phyloP scores from a whole-genome alignment of 208 protist species.

The Trypanosoma scelopori region DNA sequence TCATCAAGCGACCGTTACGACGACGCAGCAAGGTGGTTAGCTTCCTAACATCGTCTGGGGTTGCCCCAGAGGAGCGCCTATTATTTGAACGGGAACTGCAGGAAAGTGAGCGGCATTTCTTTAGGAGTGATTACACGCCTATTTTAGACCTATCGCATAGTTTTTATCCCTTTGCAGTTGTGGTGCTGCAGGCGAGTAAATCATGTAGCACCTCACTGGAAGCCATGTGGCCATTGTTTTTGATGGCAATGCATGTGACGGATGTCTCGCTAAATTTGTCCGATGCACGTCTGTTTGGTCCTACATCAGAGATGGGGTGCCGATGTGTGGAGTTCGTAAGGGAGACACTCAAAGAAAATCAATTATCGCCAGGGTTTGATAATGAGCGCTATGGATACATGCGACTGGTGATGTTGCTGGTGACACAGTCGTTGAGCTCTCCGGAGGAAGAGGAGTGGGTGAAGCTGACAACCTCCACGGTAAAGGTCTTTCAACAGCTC shows the following conservation, averaged over 20 bases:
- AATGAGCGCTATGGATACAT: background rate
- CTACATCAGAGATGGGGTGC: slow-evolving; percentile 22
- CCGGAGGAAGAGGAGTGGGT: background rate
- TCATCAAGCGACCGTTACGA: slow-evolving; percentile 12
- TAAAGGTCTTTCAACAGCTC: slow-evolving; percentile 7
- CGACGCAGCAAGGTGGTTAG: background rate
- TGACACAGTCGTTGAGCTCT: background rate
- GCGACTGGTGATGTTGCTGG: slow-evolving; percentile 12
- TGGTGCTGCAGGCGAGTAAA: slow-evolving; percentile 5
- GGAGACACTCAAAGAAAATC: slow-evolving; percentile 5
- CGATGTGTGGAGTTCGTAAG: slow-evolving; percentile 28
- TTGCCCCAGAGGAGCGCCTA: slow-evolving; percentile 13
- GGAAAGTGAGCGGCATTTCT: background rate
- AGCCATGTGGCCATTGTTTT: slow-evolving; percentile 11
- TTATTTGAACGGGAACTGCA: slow-evolving; percentile 21
- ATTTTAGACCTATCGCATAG: slow-evolving; percentile 6
- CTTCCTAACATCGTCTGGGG: background rate
- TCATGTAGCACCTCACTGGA: background rate
- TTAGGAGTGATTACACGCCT: slow-evolving; percentile 1
- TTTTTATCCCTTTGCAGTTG: slow-evolving; percentile 25
- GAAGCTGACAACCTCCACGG: background rate
- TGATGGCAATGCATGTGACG: slow-evolving; percentile 13
- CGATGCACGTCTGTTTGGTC: slow-evolving; percentile 33
- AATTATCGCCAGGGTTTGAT: background rate
- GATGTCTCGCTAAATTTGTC: slow-evolving; percentile 28